These are phyloP conservation scores for Berberis vulgaris DNA, from an alignment of 164 flowering plant genomes.

Conservation along the genomic window DNA sequence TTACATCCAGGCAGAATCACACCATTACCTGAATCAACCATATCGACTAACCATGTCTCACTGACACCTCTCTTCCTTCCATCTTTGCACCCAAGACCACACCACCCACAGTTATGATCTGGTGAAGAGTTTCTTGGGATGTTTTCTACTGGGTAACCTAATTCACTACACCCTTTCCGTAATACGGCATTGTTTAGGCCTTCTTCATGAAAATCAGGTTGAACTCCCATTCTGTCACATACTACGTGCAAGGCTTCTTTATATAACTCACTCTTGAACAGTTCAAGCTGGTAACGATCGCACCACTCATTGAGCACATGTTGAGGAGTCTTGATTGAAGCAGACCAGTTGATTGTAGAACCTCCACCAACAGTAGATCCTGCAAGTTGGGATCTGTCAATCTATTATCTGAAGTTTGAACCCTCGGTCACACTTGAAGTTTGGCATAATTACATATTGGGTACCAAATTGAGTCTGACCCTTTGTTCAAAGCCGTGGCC, in stretches of 20 bases:
- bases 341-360: conserved; percentile 78
- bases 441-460: too few relatives aligned
- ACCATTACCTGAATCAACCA: conserved; percentile 62
- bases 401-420: too few relatives aligned
- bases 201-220: conserved; percentile 35
- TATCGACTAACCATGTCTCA: conserved; percentile 77
- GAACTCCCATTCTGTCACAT: conserved; percentile 70
- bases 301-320: conserved; percentile 60
- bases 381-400: too few relatives aligned
- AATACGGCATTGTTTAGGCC: conserved; percentile 53
- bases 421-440: too few relatives aligned
- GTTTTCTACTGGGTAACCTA: conserved; percentile 48
- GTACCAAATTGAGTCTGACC: too few relatives aligned
- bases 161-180: conserved; percentile 55
- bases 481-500: too few relatives aligned
- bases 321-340: conserved; percentile 58
- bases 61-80: conserved; percentile 63
- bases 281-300: conserved; percentile 27
- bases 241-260: conserved; percentile 54
- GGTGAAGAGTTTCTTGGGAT: conserved; percentile 54
- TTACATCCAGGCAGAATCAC: conserved; percentile 49
- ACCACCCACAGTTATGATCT: conserved; percentile 87
- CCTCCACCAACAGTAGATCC: conserved; percentile 82
- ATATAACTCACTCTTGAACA: conserved; percentile 53
- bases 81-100: conserved; percentile 73